Conservation (phyloP, 345 rosid genomes). For the Populus nigra region DNA sequence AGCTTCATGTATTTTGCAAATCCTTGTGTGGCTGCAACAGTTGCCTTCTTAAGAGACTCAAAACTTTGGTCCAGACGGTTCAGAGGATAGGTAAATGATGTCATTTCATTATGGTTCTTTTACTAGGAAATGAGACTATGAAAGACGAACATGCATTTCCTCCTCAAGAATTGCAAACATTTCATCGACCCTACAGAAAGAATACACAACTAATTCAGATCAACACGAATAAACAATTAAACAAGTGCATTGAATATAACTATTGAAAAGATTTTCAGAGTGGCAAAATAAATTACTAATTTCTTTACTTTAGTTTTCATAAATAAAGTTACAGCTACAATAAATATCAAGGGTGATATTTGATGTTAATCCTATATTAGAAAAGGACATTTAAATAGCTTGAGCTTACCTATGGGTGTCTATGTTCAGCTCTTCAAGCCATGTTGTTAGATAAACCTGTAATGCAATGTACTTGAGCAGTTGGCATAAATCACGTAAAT, state of each 20-base stretch:
- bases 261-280: not conserved
- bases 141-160: not conserved
- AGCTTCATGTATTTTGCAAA: too few relatives aligned
- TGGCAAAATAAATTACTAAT: not conserved
- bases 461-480: slow-evolving; percentile 5
- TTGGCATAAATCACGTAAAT: not conserved
- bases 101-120: too few relatives aligned
- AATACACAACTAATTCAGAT: not conserved
- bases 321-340: not conserved
- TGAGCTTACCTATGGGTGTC: slow-evolving; percentile 54
- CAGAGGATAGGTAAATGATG: too few relatives aligned
- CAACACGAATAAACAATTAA: not conserved
- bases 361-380: not conserved
- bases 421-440: slow-evolving; percentile 75
- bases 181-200: not conserved
- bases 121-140: not conserved
- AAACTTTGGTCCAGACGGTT: too few relatives aligned
- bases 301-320: not conserved
- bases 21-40: too few relatives aligned
- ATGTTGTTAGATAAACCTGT: slow-evolving; percentile 72
- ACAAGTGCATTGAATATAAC: not conserved
- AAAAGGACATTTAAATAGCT: not conserved
- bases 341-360: not conserved
- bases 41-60: too few relatives aligned
- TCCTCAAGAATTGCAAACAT: not conserved